A percentile compares a stretch with the other conserved stretches of the same genome.
Evolutionary conservation across 2,329 filamentous ascomycete genomes (phyloP).

Genomic region (Colletotrichum neosansevieriae): DNA sequence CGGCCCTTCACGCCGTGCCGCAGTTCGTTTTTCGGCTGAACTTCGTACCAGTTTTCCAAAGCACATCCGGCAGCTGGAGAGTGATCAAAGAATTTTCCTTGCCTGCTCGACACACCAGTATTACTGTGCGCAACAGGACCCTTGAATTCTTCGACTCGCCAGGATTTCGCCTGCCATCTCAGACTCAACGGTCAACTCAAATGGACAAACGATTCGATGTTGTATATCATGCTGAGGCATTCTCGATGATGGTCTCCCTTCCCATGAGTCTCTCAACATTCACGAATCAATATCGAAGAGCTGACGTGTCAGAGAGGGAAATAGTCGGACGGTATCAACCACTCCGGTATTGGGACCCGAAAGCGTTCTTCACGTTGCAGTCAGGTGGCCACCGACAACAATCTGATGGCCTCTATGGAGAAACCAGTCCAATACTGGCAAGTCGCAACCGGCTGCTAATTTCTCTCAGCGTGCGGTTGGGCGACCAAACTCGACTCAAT

Average conservation of each 20-base stretch:
- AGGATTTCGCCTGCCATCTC: too few relatives aligned
- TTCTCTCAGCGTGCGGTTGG: not conserved
- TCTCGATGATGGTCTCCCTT: too few relatives aligned
- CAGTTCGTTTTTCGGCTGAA: not conserved
- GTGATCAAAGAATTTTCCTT: too few relatives aligned
- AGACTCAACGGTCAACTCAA: too few relatives aligned
- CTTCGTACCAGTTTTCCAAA: not conserved
- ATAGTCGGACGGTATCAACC: not conserved
- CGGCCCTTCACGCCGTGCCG: not conserved
- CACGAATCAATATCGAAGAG: too few relatives aligned
- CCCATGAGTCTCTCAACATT: too few relatives aligned
- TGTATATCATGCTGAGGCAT: too few relatives aligned
- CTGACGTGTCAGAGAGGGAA: not conserved
- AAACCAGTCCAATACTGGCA: conserved; percentile 19
- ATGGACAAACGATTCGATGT: too few relatives aligned
- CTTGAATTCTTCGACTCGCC: too few relatives aligned
- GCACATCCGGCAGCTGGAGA: not conserved
- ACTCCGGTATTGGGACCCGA: not conserved
- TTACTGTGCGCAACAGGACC: too few relatives aligned
- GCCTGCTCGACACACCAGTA: too few relatives aligned
- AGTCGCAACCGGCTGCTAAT: conserved; percentile 15
- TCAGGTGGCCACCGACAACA: not conserved
- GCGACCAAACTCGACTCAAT: not conserved
- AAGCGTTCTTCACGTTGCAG: not conserved
- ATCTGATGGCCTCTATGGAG: not conserved